Evolutionary conservation across 495 filamentous ascomycete genomes (phyloP), one percentile per base, ranked within the genome.

Genomic region (Penicillium cinerascens): DNA sequence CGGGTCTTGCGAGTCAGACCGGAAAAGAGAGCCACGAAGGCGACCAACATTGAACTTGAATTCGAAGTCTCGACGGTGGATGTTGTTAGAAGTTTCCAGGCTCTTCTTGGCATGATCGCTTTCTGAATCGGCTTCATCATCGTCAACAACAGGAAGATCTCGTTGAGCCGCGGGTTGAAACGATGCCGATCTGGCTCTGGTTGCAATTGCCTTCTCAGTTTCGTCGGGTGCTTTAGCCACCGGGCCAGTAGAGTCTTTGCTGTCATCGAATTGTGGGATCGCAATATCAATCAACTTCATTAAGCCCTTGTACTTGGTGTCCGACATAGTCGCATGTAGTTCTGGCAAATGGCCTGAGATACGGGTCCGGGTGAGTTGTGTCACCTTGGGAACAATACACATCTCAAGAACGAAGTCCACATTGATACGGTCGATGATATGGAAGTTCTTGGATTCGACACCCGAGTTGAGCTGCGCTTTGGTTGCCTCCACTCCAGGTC

Each of bases 201-300:
- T 73, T 16, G 72, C 60, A 29, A 54, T 56, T 25, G 61, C 56
- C 15, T 49, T 42, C 23, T 75, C 65, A 2, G 49, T 9, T 8
- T 17, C 49, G 41, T 74, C 61, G 42, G 43, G 47, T 35, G 55
- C 56, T 11, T 47, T 22, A 44, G 58, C 18, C 17, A 54, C 47
- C 33, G 61, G 52, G 36, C 54, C 51, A 51, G 74, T 49, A 33
- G 54, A 53, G n/a, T 61, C 44, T 2, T 49, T 61, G 36, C 80
- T 78, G 9, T 76, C 80, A 35, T 83, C 83, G 49, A 96, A 85
- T 40, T 88, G 89, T 6, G 93, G 93, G 54, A 97, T 89, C 3
- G 93, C 92, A 47, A 97, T 89, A 57, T 97, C 92, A 52, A 98
- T 91, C 44, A 98, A 75, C 59, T 86, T 92, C 95, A 98, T 97